phyloP scores from a whole-genome alignment of 2,329 filamentous ascomycete species.

The Bipolaris cookei region DNA sequence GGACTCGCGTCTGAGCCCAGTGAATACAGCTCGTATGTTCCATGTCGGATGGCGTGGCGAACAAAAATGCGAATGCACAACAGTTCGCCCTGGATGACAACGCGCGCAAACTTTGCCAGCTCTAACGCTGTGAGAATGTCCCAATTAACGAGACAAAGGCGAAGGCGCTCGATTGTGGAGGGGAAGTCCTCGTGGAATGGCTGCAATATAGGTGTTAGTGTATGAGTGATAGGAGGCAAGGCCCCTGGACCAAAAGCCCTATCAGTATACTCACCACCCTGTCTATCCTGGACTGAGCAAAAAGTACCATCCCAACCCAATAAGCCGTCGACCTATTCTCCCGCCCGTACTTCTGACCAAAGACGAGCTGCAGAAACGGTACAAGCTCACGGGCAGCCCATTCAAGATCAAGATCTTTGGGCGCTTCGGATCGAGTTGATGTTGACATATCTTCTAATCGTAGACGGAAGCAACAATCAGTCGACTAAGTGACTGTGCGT shows the following conservation, averaged over 20 bases:
- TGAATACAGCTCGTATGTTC: conserved; percentile 5
- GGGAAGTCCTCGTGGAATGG: conserved; percentile 16
- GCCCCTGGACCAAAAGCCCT: neutral
- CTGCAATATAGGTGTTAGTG: conserved; percentile 4
- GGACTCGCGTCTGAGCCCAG: conserved; percentile 8
- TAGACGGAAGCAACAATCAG: too few species aligned
- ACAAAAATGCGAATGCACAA: conserved; percentile 13
- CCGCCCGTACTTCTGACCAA: neutral
- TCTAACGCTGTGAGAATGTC: conserved; percentile 6
- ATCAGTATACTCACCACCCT: conserved; percentile 8
- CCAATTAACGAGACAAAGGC: conserved; percentile 11
- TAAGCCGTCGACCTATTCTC: neutral
- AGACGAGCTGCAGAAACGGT: conserved; percentile 9
- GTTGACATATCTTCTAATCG: neutral
- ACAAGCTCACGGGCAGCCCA: conserved; percentile 15
- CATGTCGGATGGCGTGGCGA: conserved; percentile 14
- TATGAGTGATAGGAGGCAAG: neutral
- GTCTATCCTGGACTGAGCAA: neutral
- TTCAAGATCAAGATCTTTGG: neutral
- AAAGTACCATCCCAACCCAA: conserved; percentile 1
- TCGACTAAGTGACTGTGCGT: neutral
- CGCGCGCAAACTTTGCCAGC: neutral
- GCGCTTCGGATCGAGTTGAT: neutral
- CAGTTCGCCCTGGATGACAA: neutral
- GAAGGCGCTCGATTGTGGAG: conserved; percentile 15